Evolutionary conservation across 495 filamentous ascomycete genomes (phyloP).

Genomic region (Apiosordaria backusii): DNA sequence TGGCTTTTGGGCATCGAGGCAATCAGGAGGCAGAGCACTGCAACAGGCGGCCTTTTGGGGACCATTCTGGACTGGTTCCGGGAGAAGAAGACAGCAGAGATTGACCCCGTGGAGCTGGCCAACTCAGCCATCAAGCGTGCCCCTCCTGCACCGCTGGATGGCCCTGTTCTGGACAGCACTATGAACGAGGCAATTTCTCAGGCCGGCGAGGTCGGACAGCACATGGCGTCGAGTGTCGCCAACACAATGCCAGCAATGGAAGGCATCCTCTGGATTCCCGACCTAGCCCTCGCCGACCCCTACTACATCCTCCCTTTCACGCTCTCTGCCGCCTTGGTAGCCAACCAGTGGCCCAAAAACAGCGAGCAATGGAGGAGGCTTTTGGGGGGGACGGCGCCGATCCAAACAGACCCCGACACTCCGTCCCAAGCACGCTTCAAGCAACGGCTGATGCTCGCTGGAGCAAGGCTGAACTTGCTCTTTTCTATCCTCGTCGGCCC

Average conservation of each 20-base stretch:
- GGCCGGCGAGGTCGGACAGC: background rate
- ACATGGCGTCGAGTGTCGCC: background rate
- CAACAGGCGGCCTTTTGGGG: conserved; percentile 50
- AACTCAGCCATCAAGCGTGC: background rate
- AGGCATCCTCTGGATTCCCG: conserved; percentile 65
- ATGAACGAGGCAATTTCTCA: background rate
- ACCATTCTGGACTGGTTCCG: conserved; percentile 17
- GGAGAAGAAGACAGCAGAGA: conserved; percentile 1
- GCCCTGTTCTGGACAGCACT: background rate
- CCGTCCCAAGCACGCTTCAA: background rate
- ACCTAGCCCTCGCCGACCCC: conserved; percentile 69
- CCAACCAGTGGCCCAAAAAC: conserved; percentile 37
- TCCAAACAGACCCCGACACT: too few relatives aligned
- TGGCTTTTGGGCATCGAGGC: conserved; percentile 68
- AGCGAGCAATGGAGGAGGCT: conserved; percentile 11
- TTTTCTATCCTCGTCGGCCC: conserved; percentile 45
- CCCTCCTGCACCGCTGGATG: background rate
- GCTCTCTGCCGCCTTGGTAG: conserved; percentile 49
- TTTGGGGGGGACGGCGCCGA: too few relatives aligned
- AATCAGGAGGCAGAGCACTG: conserved; percentile 61
- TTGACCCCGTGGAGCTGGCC: background rate
- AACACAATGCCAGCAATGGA: background rate
- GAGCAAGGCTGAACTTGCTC: conserved; percentile 7
- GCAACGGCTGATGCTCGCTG: background rate
- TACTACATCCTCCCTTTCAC: conserved; percentile 61